These are phyloP conservation scores for Fusarium nelsonii DNA, from an alignment of 2,329 filamentous ascomycete species.

Conservation along the genomic window DNA sequence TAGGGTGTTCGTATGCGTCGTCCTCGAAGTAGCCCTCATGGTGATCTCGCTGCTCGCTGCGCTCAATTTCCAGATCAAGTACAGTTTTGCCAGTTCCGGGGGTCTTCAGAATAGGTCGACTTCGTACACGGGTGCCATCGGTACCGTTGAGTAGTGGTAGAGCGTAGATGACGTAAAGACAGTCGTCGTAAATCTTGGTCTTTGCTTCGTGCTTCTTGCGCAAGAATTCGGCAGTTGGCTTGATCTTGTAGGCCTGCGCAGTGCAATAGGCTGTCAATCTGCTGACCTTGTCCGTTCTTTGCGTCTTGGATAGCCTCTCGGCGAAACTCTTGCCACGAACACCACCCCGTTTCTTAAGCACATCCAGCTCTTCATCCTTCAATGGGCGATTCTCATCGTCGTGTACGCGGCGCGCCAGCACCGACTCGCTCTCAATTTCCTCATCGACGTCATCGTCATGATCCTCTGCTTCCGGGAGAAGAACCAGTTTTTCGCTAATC, in stretches of 20 bases:
- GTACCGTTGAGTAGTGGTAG: slow-evolving; percentile 86
- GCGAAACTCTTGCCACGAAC: slow-evolving; percentile 88
- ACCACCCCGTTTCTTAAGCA: slow-evolving; percentile 71
- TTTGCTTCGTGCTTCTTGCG: slow-evolving; percentile 88
- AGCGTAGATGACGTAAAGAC: slow-evolving; percentile 95
- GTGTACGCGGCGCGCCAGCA: slow-evolving; percentile 56
- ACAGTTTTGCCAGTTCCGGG: slow-evolving; percentile 90
- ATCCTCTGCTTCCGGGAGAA: slow-evolving; percentile 83
- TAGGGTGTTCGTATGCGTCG: slow-evolving; percentile 65
- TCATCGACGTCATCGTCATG: slow-evolving; percentile 70
- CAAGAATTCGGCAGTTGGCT: slow-evolving; percentile 88
- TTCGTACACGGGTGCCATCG: slow-evolving; percentile 89
- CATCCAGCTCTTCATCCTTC: slow-evolving; percentile 75
- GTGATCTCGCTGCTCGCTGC: slow-evolving; percentile 89
- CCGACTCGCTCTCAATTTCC: slow-evolving; percentile 63
- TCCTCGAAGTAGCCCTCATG: slow-evolving; percentile 92
- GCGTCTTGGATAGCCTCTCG: slow-evolving; percentile 88
- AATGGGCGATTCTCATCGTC: slow-evolving; percentile 74
- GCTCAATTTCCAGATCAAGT: slow-evolving; percentile 94
- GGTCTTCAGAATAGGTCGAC: slow-evolving; percentile 90
- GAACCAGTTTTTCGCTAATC: slow-evolving; percentile 95
- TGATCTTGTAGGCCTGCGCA: slow-evolving; percentile 91
- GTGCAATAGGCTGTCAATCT: slow-evolving; percentile 97
- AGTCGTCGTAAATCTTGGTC: slow-evolving; percentile 98
- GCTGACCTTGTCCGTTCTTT: slow-evolving; percentile 87